Percentiles rank a stretch among this genome's conserved stretches.
phyloP scores from a whole-genome alignment of 2,329 filamentous ascomycete species.

The Fusarium hainanense region DNA sequence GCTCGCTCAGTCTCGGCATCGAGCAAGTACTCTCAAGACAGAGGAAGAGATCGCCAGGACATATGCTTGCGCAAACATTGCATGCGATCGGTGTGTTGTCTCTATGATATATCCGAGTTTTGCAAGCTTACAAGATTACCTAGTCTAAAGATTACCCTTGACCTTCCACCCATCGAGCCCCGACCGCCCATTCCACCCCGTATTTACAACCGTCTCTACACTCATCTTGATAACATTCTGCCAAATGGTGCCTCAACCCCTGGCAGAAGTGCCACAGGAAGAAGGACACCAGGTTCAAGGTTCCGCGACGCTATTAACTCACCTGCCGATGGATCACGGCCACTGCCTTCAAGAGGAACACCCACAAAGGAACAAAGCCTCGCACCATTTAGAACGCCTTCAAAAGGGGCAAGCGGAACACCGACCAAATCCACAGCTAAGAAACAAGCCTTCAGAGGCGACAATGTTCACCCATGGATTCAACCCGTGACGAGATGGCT shows the following conservation, averaged over 20 bases:
- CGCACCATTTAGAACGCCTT: constrained; percentile 55
- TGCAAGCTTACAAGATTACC: neutral
- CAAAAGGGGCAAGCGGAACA: constrained; percentile 47
- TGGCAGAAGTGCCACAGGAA: constrained; percentile 43
- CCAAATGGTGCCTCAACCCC: constrained; percentile 54
- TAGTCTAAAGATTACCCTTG: constrained; percentile 79
- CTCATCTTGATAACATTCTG: constrained; percentile 80
- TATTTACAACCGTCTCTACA: constrained; percentile 86
- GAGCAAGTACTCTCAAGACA: constrained; percentile 79
- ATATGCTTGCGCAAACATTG: constrained; percentile 88
- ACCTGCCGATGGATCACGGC: constrained; percentile 45
- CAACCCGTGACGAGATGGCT: constrained; percentile 74
- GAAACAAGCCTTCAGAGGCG: constrained; percentile 42
- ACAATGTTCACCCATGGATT: constrained; percentile 72
- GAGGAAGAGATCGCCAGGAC: constrained; percentile 89
- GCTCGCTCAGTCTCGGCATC: constrained; percentile 82
- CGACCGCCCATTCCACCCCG: constrained; percentile 81
- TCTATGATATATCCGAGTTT: too few species aligned
- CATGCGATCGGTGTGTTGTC: constrained; percentile 77
- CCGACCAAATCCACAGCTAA: constrained; percentile 58
- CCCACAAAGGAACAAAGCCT: constrained; percentile 60
- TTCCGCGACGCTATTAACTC: constrained; percentile 45
- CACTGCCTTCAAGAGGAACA: constrained; percentile 55
- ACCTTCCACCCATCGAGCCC: constrained; percentile 80
- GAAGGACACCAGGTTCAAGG: constrained; percentile 52